These are phyloP conservation scores for Mortierella sp. DNA, from an alignment of 371 early-diverging fungal genomes.

Conservation along the genomic window DNA sequence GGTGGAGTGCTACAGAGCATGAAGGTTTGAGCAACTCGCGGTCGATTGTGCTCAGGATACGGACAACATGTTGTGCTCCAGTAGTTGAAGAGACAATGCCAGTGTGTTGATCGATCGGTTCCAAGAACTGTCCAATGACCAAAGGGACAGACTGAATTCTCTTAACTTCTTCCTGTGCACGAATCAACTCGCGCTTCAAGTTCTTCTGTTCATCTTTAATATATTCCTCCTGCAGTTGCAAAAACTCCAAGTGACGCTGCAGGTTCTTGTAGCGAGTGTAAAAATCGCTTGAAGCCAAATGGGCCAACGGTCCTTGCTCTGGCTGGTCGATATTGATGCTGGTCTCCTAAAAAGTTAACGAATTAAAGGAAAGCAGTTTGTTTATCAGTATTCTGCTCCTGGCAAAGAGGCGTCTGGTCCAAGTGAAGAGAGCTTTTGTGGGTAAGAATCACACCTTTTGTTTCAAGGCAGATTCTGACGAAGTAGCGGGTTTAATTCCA, in stretches of 20 bases:
- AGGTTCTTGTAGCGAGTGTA: slow-evolving; percentile 96
- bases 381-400: slow-evolving; percentile 5
- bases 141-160: slow-evolving; percentile 99
- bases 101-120: slow-evolving; percentile 98
- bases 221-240: slow-evolving; percentile 98
- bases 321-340: slow-evolving; percentile 20
- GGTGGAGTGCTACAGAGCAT: slow-evolving; percentile 98
- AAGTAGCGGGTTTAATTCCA: slow-evolving; percentile 43
- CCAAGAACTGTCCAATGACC: slow-evolving; percentile 99
- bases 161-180: slow-evolving; percentile 99
- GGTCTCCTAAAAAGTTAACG: slow-evolving; percentile 14
- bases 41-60: slow-evolving; percentile 98
- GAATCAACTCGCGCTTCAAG: slow-evolving; percentile 94
- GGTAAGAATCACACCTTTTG: slow-evolving; percentile 22
- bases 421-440: neutral
- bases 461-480: slow-evolving; percentile 36
- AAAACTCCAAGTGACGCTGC: slow-evolving; percentile 95
- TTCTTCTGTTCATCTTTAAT: slow-evolving; percentile 99
- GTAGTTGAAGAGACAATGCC: slow-evolving; percentile 99
- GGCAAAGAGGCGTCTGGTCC: neutral
- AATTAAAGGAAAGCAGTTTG: neutral
- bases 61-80: slow-evolving; percentile 96
- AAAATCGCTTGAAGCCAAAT: slow-evolving; percentile 83
- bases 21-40: slow-evolving; percentile 98
- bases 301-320: slow-evolving; percentile 61